phyloP scores from a whole-genome alignment of 257 asterid genomes.

The Nicotiana otophora region DNA sequence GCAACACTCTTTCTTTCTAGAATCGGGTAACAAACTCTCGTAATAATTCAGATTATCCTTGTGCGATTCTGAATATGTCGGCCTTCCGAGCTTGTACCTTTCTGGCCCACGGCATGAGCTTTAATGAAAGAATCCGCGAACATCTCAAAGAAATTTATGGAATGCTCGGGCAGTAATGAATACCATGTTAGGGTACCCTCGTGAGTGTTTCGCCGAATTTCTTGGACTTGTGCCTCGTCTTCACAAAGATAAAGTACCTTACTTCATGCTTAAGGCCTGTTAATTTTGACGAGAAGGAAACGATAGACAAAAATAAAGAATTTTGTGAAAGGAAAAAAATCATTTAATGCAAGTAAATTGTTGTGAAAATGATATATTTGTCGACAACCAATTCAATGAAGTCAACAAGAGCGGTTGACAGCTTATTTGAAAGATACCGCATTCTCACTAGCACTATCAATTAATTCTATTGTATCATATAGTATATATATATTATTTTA shows the following conservation, averaged over 20 bases:
- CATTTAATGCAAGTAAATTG: not conserved
- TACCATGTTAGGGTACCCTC: too few species aligned
- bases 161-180: too few species aligned
- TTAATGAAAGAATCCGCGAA: too few species aligned
- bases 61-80: too few species aligned
- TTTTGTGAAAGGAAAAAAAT: not conserved
- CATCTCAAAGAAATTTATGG: too few species aligned
- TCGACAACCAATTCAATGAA: not conserved
- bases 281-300: not conserved
- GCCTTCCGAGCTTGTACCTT: too few species aligned
- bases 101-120: too few species aligned
- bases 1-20: too few species aligned
- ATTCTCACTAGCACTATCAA: not conserved
- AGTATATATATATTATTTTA: not conserved
- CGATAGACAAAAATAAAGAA: too few species aligned
- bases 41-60: too few species aligned
- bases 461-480: not conserved
- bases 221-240: not conserved
- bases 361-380: not conserved
- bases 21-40: too few species aligned
- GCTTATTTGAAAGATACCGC: slow-evolving; percentile 5
- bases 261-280: not conserved
- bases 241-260: not conserved
- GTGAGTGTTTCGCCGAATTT: too few species aligned
- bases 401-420: slow-evolving; percentile 13